A percentile compares a stretch with the other conserved stretches of the same genome.
Evolutionary conservation across 2,329 filamentous ascomycete species (phyloP).

Genomic region (Trematosphaeria pertusa): DNA sequence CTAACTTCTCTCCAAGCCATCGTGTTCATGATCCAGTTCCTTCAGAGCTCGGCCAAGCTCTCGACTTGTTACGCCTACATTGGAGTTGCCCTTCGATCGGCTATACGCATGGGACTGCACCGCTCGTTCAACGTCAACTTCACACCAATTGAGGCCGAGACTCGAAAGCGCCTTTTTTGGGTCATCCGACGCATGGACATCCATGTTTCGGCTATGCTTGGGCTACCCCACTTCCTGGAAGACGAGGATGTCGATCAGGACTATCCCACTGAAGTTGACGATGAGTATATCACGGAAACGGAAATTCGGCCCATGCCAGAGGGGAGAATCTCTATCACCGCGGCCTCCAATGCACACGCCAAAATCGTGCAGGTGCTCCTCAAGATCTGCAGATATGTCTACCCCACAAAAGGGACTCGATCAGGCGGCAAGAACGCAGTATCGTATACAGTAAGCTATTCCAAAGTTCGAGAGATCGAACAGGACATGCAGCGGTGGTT

Average conservation of each 20-base stretch:
- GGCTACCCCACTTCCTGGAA: constrained; percentile 56
- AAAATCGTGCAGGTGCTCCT: constrained; percentile 63
- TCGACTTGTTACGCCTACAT: constrained; percentile 62
- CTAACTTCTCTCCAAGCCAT: constrained; percentile 59
- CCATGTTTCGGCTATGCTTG: constrained; percentile 60
- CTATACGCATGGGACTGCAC: constrained; percentile 59
- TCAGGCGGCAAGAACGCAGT: constrained; percentile 49
- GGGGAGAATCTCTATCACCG: constrained; percentile 63
- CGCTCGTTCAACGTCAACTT: constrained; percentile 56
- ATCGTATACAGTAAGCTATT: constrained; percentile 68
- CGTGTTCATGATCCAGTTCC: constrained; percentile 61
- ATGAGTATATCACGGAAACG: constrained; percentile 58
- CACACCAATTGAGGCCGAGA: constrained; percentile 57
- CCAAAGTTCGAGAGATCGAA: constrained; percentile 69
- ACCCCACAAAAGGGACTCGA: constrained; percentile 63
- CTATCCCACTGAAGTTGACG: constrained; percentile 55
- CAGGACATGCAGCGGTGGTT: constrained; percentile 69
- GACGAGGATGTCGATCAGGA: constrained; percentile 60
- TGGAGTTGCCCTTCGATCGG: constrained; percentile 58
- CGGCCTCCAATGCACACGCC: constrained; percentile 67
- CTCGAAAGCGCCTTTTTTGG: constrained; percentile 60
- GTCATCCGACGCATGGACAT: constrained; percentile 59
- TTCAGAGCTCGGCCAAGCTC: constrained; percentile 60
- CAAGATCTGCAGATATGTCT: constrained; percentile 70
- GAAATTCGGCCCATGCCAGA: constrained; percentile 62